Conservation (phyloP, 2,329 filamentous ascomycete genomes). For the Fusarium bulbicola region DNA sequence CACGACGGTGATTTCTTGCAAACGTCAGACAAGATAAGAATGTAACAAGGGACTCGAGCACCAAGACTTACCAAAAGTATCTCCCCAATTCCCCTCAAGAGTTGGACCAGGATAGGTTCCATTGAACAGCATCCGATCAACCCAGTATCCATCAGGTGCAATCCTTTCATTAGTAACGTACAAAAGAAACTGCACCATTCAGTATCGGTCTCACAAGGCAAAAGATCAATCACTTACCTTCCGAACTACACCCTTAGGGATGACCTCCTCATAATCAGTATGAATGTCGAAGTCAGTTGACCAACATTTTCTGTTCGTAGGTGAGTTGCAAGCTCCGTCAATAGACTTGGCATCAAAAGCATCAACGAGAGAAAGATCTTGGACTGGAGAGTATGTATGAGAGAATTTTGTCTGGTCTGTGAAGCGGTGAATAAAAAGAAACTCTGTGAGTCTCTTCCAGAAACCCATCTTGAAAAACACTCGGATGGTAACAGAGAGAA, state of each 20-base stretch:
- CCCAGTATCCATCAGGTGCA: neutral
- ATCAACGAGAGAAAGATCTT: neutral
- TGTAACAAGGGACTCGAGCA: neutral
- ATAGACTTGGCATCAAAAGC: neutral
- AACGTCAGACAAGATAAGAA: neutral
- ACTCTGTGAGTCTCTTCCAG: conserved; percentile 1
- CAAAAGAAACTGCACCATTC: neutral
- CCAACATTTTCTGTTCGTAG: neutral
- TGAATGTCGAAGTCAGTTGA: neutral
- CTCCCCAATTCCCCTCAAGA: neutral
- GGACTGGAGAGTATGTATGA: neutral
- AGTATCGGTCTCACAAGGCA: accelerated
- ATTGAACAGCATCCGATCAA: neutral
- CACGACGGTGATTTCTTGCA: neutral
- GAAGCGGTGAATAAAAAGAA: neutral
- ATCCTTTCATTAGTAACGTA: neutral
- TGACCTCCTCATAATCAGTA: neutral
- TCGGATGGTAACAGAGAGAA: neutral
- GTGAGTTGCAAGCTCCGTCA: neutral
- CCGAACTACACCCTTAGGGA: neutral
- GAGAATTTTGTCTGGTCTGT: neutral
- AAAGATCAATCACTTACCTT: neutral
- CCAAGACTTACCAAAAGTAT: neutral
- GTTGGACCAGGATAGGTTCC: neutral
- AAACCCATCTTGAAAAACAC: neutral